Conservation (phyloP, 441 rosid species). For the Raphanus hybrid region DNA sequence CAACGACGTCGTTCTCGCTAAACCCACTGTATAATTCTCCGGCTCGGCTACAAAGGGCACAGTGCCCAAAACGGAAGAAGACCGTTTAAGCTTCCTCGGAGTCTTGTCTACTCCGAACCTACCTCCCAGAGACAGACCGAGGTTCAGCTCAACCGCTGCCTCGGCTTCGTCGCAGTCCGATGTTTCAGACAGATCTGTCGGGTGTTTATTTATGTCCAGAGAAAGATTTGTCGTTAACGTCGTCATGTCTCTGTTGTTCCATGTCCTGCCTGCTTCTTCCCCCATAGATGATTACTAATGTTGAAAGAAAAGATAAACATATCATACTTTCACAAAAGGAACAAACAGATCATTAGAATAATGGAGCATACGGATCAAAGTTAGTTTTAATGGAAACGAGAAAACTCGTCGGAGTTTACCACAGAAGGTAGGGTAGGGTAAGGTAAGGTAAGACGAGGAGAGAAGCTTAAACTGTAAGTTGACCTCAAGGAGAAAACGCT, state of each 20-base stretch:
- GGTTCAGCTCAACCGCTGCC: conserved; percentile 73
- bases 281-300: too few relatives aligned
- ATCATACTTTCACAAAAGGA: neutral
- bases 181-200: conserved; percentile 66
- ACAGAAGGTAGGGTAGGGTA: neutral
- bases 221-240: conserved; percentile 50
- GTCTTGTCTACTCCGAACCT: conserved; percentile 82
- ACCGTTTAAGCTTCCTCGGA: conserved; percentile 57
- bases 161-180: neutral
- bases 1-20: conserved; percentile 76
- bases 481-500: neutral
- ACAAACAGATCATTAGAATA: neutral
- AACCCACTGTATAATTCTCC: conserved; percentile 48
- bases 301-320: neutral
- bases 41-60: conserved; percentile 45
- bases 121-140: conserved; percentile 88
- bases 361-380: neutral
- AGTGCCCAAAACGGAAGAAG: conserved; percentile 77
- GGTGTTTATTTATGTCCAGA: conserved; percentile 60
- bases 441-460: conserved; percentile 9
- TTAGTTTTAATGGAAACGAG: neutral
- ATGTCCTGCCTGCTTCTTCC: too few relatives aligned
- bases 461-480: conserved; percentile 4
- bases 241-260: neutral
- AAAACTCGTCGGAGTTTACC: conserved; percentile 19